phyloP scores from a whole-genome alignment of 2,329 filamentous ascomycete genomes.

The Exophiala viscosa region DNA sequence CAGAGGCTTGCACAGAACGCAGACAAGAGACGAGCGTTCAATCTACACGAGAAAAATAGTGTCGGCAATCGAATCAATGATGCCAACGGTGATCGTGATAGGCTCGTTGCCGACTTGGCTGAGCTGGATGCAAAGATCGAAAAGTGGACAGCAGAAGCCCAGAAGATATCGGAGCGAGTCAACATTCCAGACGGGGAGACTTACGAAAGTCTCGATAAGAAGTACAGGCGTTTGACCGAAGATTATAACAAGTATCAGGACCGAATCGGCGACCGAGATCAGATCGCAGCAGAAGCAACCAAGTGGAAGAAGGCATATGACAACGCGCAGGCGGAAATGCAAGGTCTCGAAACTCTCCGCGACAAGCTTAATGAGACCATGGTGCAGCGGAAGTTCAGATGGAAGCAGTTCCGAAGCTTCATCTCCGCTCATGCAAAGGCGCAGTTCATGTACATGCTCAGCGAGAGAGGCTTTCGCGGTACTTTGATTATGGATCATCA shows the following conservation, averaged over 20 bases:
- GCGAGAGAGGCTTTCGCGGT: slow-evolving; percentile 84
- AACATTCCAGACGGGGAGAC: slow-evolving; percentile 64
- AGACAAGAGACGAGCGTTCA: slow-evolving; percentile 36
- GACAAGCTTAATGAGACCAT: slow-evolving; percentile 60
- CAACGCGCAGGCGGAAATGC: slow-evolving; percentile 37
- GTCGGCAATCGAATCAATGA: slow-evolving; percentile 53
- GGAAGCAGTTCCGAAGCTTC: slow-evolving; percentile 73
- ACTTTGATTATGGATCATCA: slow-evolving; percentile 74
- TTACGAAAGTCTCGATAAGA: slow-evolving; percentile 47
- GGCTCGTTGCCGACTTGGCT: slow-evolving; percentile 43
- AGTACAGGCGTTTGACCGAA: slow-evolving; percentile 50
- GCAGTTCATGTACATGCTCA: slow-evolving; percentile 83
- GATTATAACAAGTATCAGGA: slow-evolving; percentile 58
- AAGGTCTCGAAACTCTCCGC: slow-evolving; percentile 36
- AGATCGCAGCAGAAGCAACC: slow-evolving; percentile 54
- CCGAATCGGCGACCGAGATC: slow-evolving; percentile 60
- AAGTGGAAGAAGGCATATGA: slow-evolving; percentile 37
- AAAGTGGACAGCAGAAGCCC: slow-evolving; percentile 55
- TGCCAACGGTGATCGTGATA: slow-evolving; percentile 45
- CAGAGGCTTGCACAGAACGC: slow-evolving; percentile 15
- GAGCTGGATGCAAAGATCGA: slow-evolving; percentile 42
- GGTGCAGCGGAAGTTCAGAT: slow-evolving; percentile 66
- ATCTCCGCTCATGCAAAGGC: slow-evolving; percentile 83
- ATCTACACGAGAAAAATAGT: slow-evolving; percentile 60
- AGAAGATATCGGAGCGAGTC: slow-evolving; percentile 55